phyloP scores from a whole-genome alignment of 495 filamentous ascomycete genomes.

The Podospora pseudocomata region DNA sequence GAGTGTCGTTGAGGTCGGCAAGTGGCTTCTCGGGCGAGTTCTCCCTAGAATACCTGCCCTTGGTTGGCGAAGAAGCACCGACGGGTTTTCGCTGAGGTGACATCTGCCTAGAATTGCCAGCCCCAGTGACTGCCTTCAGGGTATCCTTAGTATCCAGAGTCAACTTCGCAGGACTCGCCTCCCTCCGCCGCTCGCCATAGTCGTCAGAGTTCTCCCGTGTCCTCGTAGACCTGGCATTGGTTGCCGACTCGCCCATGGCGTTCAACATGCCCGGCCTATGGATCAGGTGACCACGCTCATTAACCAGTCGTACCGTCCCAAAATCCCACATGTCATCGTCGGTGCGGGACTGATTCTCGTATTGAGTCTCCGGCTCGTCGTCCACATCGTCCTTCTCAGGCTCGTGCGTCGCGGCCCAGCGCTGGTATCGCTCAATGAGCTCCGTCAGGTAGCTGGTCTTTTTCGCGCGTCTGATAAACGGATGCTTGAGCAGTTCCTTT shows the following conservation, averaged over 20 bases:
- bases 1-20: slow-evolving; percentile 41
- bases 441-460: slow-evolving; percentile 88
- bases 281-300: slow-evolving; percentile 49
- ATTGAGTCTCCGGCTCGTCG: slow-evolving; percentile 35
- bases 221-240: slow-evolving; percentile 59
- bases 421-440: slow-evolving; percentile 82
- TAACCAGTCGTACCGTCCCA: slow-evolving; percentile 76
- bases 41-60: slow-evolving; percentile 26
- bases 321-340: slow-evolving; percentile 95
- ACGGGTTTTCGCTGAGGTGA: slow-evolving; percentile 62
- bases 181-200: slow-evolving; percentile 45
- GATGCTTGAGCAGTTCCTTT: slow-evolving; percentile 81
- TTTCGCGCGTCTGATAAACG: slow-evolving; percentile 84
- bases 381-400: slow-evolving; percentile 55
- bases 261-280: slow-evolving; percentile 52
- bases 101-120: slow-evolving; percentile 37
- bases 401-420: slow-evolving; percentile 73
- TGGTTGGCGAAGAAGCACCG: slow-evolving; percentile 15
- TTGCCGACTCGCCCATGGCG: slow-evolving; percentile 68
- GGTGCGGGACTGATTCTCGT: slow-evolving; percentile 35
- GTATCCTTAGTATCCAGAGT: slow-evolving; percentile 37
- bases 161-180: slow-evolving; percentile 42
- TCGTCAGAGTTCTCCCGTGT: slow-evolving; percentile 43
- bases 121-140: slow-evolving; percentile 34
- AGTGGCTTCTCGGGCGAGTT: slow-evolving; percentile 41